Evolutionary conservation across 345 rosid genomes (phyloP), one percentile per base, ranked within the genome.

Genomic region (Salix arbutifolia): DNA sequence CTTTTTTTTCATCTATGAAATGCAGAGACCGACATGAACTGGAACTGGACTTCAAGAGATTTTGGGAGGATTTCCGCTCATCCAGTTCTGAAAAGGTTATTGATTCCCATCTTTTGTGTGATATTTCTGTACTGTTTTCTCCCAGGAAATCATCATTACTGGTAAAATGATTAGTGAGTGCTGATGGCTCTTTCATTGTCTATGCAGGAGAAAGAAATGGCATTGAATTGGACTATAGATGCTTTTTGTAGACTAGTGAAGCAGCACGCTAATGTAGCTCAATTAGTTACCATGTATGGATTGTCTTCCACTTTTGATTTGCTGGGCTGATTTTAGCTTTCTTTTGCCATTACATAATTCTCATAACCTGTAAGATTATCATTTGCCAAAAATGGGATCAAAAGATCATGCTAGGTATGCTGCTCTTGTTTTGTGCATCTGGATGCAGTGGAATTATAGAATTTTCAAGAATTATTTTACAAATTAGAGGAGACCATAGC

Each of bases 51-150:
- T 94, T 96, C 84, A 96, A 94, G 84, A 96, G 98, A 86, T 89
- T 87, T 69, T 94, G 99, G 99, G 98, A 96, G 84, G 97, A 94
- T 85, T 96, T 96, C 83, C 98, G 98, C 77, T 92, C 99, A 82
- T 96, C 98, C 82, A 89, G 92, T 86, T 94, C 91, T 9, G 99
- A 96, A 84, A 94, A 90, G 97, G 99, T 94, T 70, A 16, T 28
- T 69, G 16, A 68, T 48, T 67, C 75, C 48, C 74, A 30, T 73
- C 21, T 69, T 58, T 35, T 83, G 16, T 70, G 6, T 14, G 53
- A 40, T 52, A 25, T 44, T 25, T 76, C 46, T 19, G 44, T 30
- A 52, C 23, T 67, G 19, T 37, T 66, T 53, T n/a, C 13, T 19
- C 10, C 12, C 37, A 25, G 25, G 30, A 21, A 74, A 5, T 74